These are phyloP conservation scores for Casuarina cunninghamiana DNA, from an alignment of 306 rosid genomes.

Conservation along the genomic window DNA sequence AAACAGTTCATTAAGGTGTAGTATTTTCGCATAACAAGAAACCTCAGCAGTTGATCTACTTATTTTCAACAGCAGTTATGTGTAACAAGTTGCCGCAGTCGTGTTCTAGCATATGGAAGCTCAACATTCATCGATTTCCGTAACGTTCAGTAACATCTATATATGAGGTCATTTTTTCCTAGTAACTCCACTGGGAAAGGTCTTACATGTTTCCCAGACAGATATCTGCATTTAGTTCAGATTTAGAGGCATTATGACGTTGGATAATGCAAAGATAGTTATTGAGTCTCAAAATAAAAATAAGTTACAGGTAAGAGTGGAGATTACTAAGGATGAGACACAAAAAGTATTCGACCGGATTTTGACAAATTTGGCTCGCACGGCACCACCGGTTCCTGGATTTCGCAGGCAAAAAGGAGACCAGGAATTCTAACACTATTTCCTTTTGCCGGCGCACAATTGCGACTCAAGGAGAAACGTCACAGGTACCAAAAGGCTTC, in stretches of 20 bases:
- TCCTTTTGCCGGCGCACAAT: slow-evolving; percentile 37
- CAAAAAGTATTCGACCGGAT: slow-evolving; percentile 59
- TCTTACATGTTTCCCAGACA: slow-evolving; percentile 18
- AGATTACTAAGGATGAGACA: slow-evolving; percentile 69
- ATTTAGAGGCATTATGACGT: slow-evolving; percentile 61
- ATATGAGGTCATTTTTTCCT: slow-evolving; percentile 32
- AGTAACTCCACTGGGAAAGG: slow-evolving; percentile 20
- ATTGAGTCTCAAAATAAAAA: slow-evolving; percentile 56
- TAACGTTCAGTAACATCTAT: slow-evolving; percentile 15
- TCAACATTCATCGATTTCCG: slow-evolving; percentile 22
- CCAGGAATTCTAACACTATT: slow-evolving; percentile 40
- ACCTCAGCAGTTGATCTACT: not conserved
- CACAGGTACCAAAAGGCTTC: slow-evolving; percentile 79
- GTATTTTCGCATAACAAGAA: not conserved
- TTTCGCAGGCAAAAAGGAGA: slow-evolving; percentile 86
- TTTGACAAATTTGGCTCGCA: slow-evolving; percentile 58
- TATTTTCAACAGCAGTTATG: slow-evolving; percentile 18
- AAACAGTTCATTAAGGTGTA: not conserved
- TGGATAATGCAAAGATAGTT: slow-evolving; percentile 51
- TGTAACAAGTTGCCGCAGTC: slow-evolving; percentile 22
- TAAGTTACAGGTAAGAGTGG: slow-evolving; percentile 74
- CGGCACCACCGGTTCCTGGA: slow-evolving; percentile 87
- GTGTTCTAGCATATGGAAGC: slow-evolving; percentile 14
- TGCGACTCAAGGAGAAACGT: slow-evolving; percentile 69
- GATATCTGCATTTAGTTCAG: slow-evolving; percentile 41